These are phyloP conservation scores for Arthrobotrys megalospora DNA, from an alignment of 2,329 filamentous ascomycete genomes.

Conservation along the genomic window DNA sequence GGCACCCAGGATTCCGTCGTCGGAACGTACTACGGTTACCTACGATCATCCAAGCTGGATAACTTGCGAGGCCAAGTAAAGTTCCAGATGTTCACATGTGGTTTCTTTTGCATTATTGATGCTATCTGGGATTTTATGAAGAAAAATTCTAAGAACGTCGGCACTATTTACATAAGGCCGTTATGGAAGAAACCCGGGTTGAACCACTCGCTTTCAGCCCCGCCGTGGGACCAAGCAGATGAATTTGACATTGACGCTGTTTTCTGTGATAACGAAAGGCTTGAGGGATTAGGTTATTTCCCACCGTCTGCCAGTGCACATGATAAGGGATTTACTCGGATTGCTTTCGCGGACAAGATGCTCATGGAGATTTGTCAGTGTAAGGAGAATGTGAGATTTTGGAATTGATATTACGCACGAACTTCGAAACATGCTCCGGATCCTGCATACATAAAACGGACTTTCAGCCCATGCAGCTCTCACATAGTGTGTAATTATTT, in stretches of 20 bases:
- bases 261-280: constrained; percentile 33
- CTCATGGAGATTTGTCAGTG: constrained; percentile 15
- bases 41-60: not conserved
- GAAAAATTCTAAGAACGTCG: not conserved
- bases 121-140: constrained; percentile 19
- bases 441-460: too few relatives aligned
- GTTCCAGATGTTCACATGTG: constrained; percentile 11
- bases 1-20: not conserved
- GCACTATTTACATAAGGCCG: not conserved
- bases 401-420: not conserved
- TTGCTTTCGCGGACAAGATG: constrained; percentile 17
- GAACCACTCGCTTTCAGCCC: not conserved
- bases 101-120: constrained; percentile 15
- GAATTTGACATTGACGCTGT: constrained; percentile 24
- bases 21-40: constrained; percentile 7
- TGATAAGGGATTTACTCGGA: not conserved
- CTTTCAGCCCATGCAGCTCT: too few relatives aligned
- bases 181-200: constrained; percentile 16
- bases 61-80: not conserved
- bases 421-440: too few relatives aligned
- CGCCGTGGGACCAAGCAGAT: constrained; percentile 36
- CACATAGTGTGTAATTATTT: too few relatives aligned
- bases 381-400: constrained; percentile 22
- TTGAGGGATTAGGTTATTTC: constrained; percentile 19
- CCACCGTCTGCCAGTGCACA: not conserved